Percentiles rank a stretch among this genome's conserved stretches.
Evolutionary conservation across 106 monocot genomes (phyloP).

Genomic region (Allium sativum): DNA sequence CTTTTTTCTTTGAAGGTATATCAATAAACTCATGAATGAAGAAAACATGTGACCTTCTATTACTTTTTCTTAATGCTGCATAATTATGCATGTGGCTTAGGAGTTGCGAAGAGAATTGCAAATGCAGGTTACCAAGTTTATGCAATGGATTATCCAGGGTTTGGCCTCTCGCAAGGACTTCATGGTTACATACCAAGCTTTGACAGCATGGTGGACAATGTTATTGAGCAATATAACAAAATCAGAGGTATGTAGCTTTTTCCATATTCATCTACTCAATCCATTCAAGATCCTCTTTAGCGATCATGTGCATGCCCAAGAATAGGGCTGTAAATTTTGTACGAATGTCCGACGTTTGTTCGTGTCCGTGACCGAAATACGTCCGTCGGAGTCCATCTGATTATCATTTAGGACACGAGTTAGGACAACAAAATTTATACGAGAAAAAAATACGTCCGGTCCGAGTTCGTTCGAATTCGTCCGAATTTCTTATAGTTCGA

Average conservation of each 20-base stretch:
- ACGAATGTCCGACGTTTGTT: too few species aligned
- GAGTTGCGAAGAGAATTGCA: slow-evolving; percentile 84
- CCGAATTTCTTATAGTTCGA: too few species aligned
- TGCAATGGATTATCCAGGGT: slow-evolving; percentile 96
- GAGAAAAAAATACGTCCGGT: too few species aligned
- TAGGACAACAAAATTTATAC: too few species aligned
- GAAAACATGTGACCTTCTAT: background rate
- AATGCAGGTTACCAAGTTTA: slow-evolving; percentile 71
- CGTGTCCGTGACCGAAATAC: too few species aligned
- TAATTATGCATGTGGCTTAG: slow-evolving; percentile 21
- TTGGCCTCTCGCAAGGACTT: slow-evolving; percentile 77
- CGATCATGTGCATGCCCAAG: too few species aligned
- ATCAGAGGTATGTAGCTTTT: slow-evolving; percentile 44
- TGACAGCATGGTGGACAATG: slow-evolving; percentile 80
- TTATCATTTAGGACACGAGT: too few species aligned
- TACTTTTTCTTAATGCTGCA: background rate
- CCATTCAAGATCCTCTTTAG: too few species aligned
- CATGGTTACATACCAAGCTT: slow-evolving; percentile 91
- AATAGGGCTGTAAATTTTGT: too few species aligned
- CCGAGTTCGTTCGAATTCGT: too few species aligned
- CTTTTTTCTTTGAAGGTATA: slow-evolving; percentile 98
- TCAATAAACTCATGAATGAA: background rate
- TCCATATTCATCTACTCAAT: too few species aligned
- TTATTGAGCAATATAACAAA: slow-evolving; percentile 67
- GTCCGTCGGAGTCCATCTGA: too few species aligned